Evolutionary conservation across 345 rosid genomes (phyloP).

Genomic region (Capsella bursapastoris): DNA sequence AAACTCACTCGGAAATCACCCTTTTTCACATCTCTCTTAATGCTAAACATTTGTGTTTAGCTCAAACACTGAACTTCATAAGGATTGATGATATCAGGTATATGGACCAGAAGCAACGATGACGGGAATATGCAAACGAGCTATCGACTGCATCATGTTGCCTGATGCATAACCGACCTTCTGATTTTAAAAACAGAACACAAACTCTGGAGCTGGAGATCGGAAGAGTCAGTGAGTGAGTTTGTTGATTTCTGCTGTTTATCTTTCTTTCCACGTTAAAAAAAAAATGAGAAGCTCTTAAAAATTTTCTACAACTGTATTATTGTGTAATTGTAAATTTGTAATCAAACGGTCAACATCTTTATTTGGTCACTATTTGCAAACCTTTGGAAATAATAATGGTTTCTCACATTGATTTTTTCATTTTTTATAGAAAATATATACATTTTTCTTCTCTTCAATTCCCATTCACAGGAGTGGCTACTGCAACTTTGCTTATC

Average conservation of each 20-base stretch:
- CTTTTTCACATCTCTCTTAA: neutral
- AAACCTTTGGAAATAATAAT: no score
- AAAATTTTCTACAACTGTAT: neutral
- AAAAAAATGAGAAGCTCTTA: conserved; percentile 10
- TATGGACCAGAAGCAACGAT: conserved; percentile 97
- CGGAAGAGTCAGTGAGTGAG: neutral
- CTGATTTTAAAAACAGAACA: conserved; percentile 1
- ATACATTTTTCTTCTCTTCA: no score
- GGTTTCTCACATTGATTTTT: no score
- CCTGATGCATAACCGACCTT: conserved; percentile 45
- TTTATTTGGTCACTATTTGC: no score
- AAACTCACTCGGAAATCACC: neutral
- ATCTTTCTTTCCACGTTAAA: conserved; percentile 2
- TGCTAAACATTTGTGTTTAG: neutral
- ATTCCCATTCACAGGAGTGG: no score
- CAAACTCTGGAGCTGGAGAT: conserved; percentile 1
- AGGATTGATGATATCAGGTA: conserved; percentile 56
- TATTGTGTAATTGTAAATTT: neutral
- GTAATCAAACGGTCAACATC: conserved; percentile 12
- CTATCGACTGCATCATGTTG: conserved; percentile 88
- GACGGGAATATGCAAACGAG: conserved; percentile 97
- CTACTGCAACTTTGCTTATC: no score
- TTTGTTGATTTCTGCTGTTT: neutral
- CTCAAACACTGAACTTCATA: conserved; percentile 4
- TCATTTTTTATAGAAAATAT: no score